phyloP scores from a whole-genome alignment of 2,329 filamentous ascomycete genomes.

The Pyrenochaeta sp. region DNA sequence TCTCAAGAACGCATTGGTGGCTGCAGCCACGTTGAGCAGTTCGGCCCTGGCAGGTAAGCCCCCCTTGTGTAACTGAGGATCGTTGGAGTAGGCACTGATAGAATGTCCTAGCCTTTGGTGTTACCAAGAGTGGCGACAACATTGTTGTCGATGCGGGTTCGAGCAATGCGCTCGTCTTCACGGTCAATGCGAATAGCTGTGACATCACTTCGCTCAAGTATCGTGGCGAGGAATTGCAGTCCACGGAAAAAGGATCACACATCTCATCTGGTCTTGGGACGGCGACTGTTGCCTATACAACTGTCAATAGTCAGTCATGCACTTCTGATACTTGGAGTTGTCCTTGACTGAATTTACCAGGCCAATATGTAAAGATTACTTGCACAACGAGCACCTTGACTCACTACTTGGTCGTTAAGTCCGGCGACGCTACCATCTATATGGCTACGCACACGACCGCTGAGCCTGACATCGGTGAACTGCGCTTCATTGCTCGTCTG shows the following conservation, averaged over 20 bases:
- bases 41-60: constrained; percentile 33
- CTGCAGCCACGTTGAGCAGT: constrained; percentile 35
- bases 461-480: constrained; percentile 56
- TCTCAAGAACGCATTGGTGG: constrained; percentile 32
- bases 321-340: neutral
- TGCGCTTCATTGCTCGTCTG: constrained; percentile 71
- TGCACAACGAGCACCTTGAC: constrained; percentile 68
- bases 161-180: constrained; percentile 41
- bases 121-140: constrained; percentile 39
- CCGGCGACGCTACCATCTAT: constrained; percentile 67
- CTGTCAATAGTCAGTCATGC: constrained; percentile 36
- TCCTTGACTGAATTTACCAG: constrained; percentile 6
- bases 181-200: constrained; percentile 59
- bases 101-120: constrained; percentile 40
- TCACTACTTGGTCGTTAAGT: constrained; percentile 69
- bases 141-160: constrained; percentile 48
- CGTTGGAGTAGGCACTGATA: neutral
- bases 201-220: constrained; percentile 72
- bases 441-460: constrained; percentile 67
- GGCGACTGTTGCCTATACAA: constrained; percentile 61
- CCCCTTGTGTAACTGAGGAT: neutral
- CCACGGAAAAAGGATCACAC: constrained; percentile 61
- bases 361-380: constrained; percentile 67
- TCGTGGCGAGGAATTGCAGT: constrained; percentile 67
- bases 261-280: constrained; percentile 68